Base-by-base conservation (phyloP, 495 filamentous ascomycete species). In the Aspergillus bridgeri region DNA sequence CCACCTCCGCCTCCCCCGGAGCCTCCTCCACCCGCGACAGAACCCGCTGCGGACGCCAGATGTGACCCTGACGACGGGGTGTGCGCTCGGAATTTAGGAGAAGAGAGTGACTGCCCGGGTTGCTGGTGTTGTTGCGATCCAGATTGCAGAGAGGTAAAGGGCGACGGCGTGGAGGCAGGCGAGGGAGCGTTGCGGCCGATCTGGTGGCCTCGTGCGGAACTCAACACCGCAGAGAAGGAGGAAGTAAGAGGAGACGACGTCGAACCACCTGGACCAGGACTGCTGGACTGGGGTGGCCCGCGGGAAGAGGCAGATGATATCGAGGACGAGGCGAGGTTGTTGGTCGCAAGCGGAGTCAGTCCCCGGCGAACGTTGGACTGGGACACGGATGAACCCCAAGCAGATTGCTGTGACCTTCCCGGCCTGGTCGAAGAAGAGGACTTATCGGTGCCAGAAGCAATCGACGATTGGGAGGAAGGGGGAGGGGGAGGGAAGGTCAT, bases 401-500 rank as follows among this genome's bases (percentile, higher is more conserved):
- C 75, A 71, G 81, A 79, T 74, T 82, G 82, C 75, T 84, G 79
- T 68, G 76, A 65, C 67, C 77, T 77, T 65, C 76, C 69, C 69
- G 78, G 69, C 67, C 81, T 75, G 73, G 77, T 73, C 73, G 80
- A 79, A 60, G 80, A 79, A 60, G 81, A 77, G 65, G 76, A 72
- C 69, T 76, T 81, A 71, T 79, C 78, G 69, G 77, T 75, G 76
- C 76, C 77, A 74, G 81, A 79, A 80, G 78, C 77, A 76, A 78
- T 83, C 73, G 81, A 82, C 75, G 84, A 80, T 75, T 81, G 79
- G 74, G 80, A 75, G 76, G 77, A 78, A 80, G 80, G 79, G 71
- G 77, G 76, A 77, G 81, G 79, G 75, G 80, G 76, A 79, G 79
- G 80, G 76, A 80, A 81, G 79, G 75, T 84, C 82, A 84, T 84